Evolutionary conservation across 768 basidiomycete species (phyloP), one percentile per base, ranked within the genome.

Genomic region (Kwoniella sp.): DNA sequence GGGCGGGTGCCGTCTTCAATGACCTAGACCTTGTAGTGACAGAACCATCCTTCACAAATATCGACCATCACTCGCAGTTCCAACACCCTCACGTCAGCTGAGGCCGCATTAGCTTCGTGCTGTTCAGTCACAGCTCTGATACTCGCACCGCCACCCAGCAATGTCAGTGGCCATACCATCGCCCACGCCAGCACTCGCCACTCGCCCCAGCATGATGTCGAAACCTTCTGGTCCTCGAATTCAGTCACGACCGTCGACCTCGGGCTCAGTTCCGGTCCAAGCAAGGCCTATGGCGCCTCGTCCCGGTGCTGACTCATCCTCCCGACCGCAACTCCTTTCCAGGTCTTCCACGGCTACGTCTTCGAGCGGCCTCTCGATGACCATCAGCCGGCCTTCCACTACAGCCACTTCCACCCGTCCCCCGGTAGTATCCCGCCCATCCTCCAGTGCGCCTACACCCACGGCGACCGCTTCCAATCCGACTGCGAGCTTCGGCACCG

Each of bases 161-260:
- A 54, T 54, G 52, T 54, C 52, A 12, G 44, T 57, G n/a, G 50
- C 50, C 26, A 52, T 57, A 14, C 50, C 50, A 7, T 20, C 31
- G 23, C 44, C 38, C 4, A 32, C 33, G 31, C 53, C 53, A 14
- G 8, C 41, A 39, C 43, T 50, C 48, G 48, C 47, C 55, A 56
- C 42, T 56, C 47, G 46, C n/a, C 41, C 54, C 8, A 56, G 46
- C 27, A 56, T 56, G 41, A 43, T 50, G 31, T 27, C 55, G 11
- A 56, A 41, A 27, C 48, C 42, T 31, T 14, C 48, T 5, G 39
- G 20, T 17, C 53, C 48, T 28, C 39, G 36, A 14, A 46, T 54
- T 8, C 53, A 54, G 34, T 28, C 55, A 50, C 55, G 48, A 5
- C 42, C 55, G n/a, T 31, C 54, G 3, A 10, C 46, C 9, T 41